phyloP scores from a whole-genome alignment of 345 rosid genomes.

The Eucalyptus polybractea region DNA sequence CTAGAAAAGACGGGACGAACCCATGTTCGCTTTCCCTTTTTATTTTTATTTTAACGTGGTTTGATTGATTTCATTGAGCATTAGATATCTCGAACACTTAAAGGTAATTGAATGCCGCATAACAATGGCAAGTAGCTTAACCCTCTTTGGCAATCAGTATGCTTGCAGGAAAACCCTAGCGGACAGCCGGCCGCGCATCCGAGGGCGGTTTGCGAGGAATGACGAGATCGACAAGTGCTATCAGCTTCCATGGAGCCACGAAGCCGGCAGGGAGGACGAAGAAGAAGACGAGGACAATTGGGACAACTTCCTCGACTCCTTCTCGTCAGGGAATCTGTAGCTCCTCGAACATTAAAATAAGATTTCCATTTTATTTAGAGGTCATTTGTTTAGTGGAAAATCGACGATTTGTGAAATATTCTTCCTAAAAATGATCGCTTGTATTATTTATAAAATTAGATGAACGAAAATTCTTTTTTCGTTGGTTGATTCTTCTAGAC shows the following conservation, averaged over 20 bases:
- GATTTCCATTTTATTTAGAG: background rate
- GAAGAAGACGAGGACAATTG: slow-evolving; percentile 57
- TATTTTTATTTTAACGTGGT: background rate
- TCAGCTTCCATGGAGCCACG: slow-evolving; percentile 28
- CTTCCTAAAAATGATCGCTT: background rate
- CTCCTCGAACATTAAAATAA: background rate
- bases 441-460: background rate
- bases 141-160: slow-evolving; percentile 25
- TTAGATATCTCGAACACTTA: background rate
- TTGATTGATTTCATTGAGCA: background rate
- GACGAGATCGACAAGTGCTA: slow-evolving; percentile 45
- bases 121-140: background rate
- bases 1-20: background rate
- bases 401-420: background rate
- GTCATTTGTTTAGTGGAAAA: background rate
- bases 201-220: slow-evolving; percentile 91
- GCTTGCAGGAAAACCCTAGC: slow-evolving; percentile 95
- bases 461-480: background rate
- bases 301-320: slow-evolving; percentile 14
- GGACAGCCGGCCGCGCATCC: slow-evolving; percentile 84
- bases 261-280: slow-evolving; percentile 24
- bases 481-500: background rate
- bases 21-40: background rate
- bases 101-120: background rate
- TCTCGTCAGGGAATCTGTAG: background rate